These are phyloP conservation scores for Microdochium trichocladiopsis DNA, from an alignment of 2,329 filamentous ascomycete genomes.

Conservation along the genomic window DNA sequence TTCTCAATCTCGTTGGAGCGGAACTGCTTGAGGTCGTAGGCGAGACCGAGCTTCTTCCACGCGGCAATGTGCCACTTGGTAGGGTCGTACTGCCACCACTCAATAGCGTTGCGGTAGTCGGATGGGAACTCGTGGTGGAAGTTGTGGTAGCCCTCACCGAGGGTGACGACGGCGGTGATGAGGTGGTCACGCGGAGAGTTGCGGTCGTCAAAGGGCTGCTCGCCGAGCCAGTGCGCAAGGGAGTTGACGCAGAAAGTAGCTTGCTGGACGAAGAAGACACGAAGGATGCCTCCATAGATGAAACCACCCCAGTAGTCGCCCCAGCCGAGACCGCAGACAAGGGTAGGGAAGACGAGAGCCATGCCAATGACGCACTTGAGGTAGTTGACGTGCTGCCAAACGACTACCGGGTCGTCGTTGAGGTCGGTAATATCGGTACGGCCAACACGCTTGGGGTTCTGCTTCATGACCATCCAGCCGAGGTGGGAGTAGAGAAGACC, in stretches of 20 bases:
- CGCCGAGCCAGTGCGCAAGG: constrained; percentile 45
- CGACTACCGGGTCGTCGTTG: constrained; percentile 41
- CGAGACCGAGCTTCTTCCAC: constrained; percentile 60
- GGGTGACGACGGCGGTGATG: constrained; percentile 58
- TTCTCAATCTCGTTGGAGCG: constrained; percentile 63
- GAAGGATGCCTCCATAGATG: constrained; percentile 42
- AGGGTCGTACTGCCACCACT: constrained; percentile 65
- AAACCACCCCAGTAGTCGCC: constrained; percentile 40
- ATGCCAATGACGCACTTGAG: constrained; percentile 38
- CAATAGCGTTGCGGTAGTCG: constrained; percentile 64
- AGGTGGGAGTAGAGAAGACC: constrained; percentile 41
- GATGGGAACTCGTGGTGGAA: constrained; percentile 69
- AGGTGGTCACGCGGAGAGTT: constrained; percentile 64
- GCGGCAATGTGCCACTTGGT: constrained; percentile 66
- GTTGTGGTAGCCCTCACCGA: constrained; percentile 67
- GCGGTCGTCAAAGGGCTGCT: constrained; percentile 65
- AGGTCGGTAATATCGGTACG: constrained; percentile 42
- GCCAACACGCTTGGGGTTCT: constrained; percentile 44
- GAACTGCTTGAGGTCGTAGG: constrained; percentile 63
- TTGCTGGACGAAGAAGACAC: constrained; percentile 45
- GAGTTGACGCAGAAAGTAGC: constrained; percentile 48
- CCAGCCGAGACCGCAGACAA: constrained; percentile 39
- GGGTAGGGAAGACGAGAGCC: constrained; percentile 37
- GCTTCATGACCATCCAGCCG: constrained; percentile 47
- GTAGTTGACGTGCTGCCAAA: constrained; percentile 41